Conservation (phyloP, 495 filamentous ascomycete species). For the Haplographium delicatum region DNA sequence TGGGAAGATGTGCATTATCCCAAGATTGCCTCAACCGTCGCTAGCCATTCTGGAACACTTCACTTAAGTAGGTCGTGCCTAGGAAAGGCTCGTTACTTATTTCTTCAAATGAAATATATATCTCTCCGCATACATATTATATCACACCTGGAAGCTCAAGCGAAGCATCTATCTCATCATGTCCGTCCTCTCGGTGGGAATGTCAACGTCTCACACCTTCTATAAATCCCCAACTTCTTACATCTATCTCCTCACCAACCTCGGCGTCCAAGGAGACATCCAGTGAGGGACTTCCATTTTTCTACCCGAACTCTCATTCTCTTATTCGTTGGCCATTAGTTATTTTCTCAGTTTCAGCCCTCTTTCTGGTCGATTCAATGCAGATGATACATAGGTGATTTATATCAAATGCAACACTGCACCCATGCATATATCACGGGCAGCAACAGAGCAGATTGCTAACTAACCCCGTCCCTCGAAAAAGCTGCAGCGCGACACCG, state of each 20-base stretch:
- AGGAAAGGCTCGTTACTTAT: no score
- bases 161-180: not conserved
- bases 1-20: not conserved
- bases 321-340: not conserved
- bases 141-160: no score
- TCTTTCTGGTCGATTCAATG: not conserved
- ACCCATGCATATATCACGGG: no score
- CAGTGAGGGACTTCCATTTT: not conserved
- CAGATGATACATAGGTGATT: no score
- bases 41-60: no score
- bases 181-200: slow-evolving; percentile 16
- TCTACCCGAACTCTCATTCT: no score
- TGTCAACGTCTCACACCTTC: slow-evolving; percentile 6
- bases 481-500: not conserved
- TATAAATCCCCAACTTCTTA: slow-evolving; percentile 5
- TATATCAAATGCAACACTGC: no score
- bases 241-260: slow-evolving; percentile 11
- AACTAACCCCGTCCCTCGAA: no score
- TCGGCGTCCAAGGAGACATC: slow-evolving; percentile 8
- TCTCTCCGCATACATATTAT: no score
- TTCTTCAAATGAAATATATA: no score
- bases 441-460: no score
- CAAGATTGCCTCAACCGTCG: not conserved
- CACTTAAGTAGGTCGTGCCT: no score
- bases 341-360: not conserved